phyloP scores from a whole-genome alignment of 2,329 filamentous ascomycete species.

The Verticillium longisporum region DNA sequence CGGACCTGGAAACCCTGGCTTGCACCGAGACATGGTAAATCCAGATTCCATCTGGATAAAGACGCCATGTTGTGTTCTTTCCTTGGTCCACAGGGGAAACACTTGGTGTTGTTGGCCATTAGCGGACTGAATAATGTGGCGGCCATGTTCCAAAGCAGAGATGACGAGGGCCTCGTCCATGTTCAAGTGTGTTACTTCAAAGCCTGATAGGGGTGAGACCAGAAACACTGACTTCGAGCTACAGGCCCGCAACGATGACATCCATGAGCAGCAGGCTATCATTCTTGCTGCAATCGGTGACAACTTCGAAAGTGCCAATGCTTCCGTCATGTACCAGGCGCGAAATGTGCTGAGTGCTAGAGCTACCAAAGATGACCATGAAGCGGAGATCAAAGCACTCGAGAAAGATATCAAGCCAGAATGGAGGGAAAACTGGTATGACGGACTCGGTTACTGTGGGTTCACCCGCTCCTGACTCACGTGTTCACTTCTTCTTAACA shows the following conservation, averaged over 20 bases:
- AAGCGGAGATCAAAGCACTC: constrained; percentile 37
- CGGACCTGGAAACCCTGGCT: constrained; percentile 80
- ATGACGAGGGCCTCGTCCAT: constrained; percentile 53
- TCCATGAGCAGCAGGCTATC: constrained; percentile 44
- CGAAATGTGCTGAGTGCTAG: constrained; percentile 53
- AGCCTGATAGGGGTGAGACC: neutral
- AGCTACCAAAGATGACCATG: constrained; percentile 30
- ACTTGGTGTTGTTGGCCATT: constrained; percentile 71
- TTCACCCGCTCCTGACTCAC: neutral
- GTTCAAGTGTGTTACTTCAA: constrained; percentile 48
- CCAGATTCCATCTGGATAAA: constrained; percentile 61
- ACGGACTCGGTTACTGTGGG: constrained; percentile 82
- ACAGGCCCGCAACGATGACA: constrained; percentile 61
- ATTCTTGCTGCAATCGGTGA: constrained; percentile 67
- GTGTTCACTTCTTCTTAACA: neutral
- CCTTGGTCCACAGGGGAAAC: constrained; percentile 61
- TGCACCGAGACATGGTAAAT: constrained; percentile 75
- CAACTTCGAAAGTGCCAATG: constrained; percentile 67
- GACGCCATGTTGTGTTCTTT: constrained; percentile 77
- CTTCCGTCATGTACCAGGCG: constrained; percentile 83
- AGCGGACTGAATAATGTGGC: constrained; percentile 67
- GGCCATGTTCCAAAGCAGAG: constrained; percentile 60
- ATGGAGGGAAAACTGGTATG: constrained; percentile 86
- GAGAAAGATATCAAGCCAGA: constrained; percentile 44
- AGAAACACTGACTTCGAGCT: neutral